Base-by-base conservation (phyloP, 495 filamentous ascomycete species). In the Penicillium angulare region DNA sequence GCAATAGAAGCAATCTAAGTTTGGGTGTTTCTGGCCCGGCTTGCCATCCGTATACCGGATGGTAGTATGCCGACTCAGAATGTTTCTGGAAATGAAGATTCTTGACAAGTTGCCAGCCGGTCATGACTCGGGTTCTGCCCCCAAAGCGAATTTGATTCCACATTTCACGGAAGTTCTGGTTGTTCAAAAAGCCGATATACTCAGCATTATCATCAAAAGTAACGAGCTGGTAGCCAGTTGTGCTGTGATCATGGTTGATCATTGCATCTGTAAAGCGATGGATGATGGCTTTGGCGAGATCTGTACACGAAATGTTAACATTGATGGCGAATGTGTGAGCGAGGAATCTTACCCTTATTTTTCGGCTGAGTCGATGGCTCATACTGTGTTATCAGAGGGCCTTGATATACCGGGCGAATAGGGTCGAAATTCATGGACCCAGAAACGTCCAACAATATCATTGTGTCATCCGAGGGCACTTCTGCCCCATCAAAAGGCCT, bases 1-100 rank as follows among this genome's bases (percentile, higher is more conserved):
- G 61, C 0, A 77, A 43, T 8, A 78, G 64, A 3, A 78, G 63
- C 6, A 75, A 39, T 33, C 74, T 50, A 18, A 78, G 64, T 40
- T 68, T 75, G 0, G 75, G 74, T 1, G 74, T 78, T 46, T 64
- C 35, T 1, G 71, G 68, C 8, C 75, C 75, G 10, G 75, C 75
- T 61, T 74, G 72, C 75, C 75, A 78, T 32, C 75, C 75, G 49
- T 73, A 78, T 5, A 72, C 53, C 5, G 74, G 70, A 43, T 78
- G 75, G 48, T 76, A 64, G 7, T 54, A 67, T 15, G 75, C 75
- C 20, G 72, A 72, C 44, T 64, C 66, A 22, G 70, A 69, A 50
- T 78, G 68, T 43, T 75, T 73, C 47, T 72, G 66, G 52, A 77
- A 75, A 55, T 77, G 73, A 6, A 72, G 59, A 6, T 78, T 70